A percentile compares a stretch with the other conserved stretches of the same genome.
phyloP scores from a whole-genome alignment of 257 asterid genomes.

The Rubia yunnanensis region DNA sequence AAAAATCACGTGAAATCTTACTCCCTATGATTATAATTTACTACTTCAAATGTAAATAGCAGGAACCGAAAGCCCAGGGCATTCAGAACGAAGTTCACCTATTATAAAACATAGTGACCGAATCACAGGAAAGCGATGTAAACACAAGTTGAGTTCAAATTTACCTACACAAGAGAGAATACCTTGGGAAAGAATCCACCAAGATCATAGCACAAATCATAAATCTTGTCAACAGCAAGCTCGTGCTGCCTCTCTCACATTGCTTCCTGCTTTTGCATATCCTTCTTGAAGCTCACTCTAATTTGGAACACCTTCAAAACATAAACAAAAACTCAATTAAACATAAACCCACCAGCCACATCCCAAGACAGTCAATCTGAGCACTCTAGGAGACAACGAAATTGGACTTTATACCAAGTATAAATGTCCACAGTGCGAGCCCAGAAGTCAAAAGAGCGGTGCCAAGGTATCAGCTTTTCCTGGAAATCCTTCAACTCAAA shows the following conservation, averaged over 20 bases:
- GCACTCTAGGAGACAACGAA: too few species aligned
- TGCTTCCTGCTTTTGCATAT: conserved; percentile 63
- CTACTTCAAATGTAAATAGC: not conserved
- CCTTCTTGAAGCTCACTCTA: conserved; percentile 60
- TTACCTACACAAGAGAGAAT: not conserved
- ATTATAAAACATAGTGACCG: not conserved
- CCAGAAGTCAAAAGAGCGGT: conserved; percentile 95
- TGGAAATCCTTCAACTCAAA: too few species aligned
- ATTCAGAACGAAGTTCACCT: not conserved
- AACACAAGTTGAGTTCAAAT: not conserved
- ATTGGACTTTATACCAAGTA: conserved; percentile 73
- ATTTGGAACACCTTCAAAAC: conserved; percentile 68
- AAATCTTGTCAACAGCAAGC: conserved; percentile 89
- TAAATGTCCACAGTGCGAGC: conserved; percentile 78
- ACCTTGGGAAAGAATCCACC: conserved; percentile 99
- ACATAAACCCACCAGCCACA: too few species aligned
- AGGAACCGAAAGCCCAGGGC: not conserved
- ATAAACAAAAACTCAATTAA: conserved; percentile 3
- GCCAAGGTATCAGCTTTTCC: too few species aligned
- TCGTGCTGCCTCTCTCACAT: conserved; percentile 98
- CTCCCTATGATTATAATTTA: not conserved
- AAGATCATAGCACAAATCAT: conserved; percentile 79
- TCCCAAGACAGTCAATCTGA: too few species aligned
- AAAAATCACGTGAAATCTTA: not conserved
- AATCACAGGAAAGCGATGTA: too few species aligned